phyloP scores from a whole-genome alignment of 495 filamentous ascomycete genomes.

The Neurospora intermedia region DNA sequence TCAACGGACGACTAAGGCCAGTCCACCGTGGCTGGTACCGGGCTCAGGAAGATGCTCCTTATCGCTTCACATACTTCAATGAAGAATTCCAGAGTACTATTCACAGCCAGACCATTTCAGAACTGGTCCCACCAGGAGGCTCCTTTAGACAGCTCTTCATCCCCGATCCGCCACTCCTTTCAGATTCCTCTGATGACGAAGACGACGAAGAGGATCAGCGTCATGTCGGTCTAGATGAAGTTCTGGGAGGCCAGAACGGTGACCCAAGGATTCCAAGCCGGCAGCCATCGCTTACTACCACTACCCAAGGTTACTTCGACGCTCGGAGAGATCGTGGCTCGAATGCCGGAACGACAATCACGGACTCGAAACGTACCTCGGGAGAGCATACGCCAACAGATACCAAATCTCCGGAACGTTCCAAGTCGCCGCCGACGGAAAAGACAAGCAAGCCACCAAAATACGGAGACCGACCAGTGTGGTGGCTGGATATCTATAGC shows the following conservation, averaged over 20 bases:
- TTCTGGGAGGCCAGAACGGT: slow-evolving; percentile 17
- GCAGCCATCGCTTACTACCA: slow-evolving; percentile 24
- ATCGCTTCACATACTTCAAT: slow-evolving; percentile 97
- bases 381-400: slow-evolving; percentile 9
- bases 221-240: slow-evolving; percentile 12
- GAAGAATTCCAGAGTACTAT: slow-evolving; percentile 91
- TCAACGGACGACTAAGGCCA: slow-evolving; percentile 68
- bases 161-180: slow-evolving; percentile 42
- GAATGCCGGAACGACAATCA: not conserved
- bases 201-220: slow-evolving; percentile 37
- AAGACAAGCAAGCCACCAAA: slow-evolving; percentile 41
- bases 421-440: slow-evolving; percentile 15
- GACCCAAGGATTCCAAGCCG: slow-evolving; percentile 20
- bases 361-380: slow-evolving; percentile 9
- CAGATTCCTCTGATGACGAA: slow-evolving; percentile 49
- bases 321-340: slow-evolving; percentile 7
- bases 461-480: slow-evolving; percentile 83
- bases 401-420: slow-evolving; percentile 15
- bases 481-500: slow-evolving; percentile 87
- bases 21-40: slow-evolving; percentile 73
- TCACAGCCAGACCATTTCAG: slow-evolving; percentile 88
- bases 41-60: slow-evolving; percentile 82
- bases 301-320: slow-evolving; percentile 15
- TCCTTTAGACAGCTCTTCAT: slow-evolving; percentile 77
- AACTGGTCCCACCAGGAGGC: slow-evolving; percentile 72